Evolutionary conservation across 352 stramenopile species (phyloP).

Genomic region (Globisporangium lucens): DNA sequence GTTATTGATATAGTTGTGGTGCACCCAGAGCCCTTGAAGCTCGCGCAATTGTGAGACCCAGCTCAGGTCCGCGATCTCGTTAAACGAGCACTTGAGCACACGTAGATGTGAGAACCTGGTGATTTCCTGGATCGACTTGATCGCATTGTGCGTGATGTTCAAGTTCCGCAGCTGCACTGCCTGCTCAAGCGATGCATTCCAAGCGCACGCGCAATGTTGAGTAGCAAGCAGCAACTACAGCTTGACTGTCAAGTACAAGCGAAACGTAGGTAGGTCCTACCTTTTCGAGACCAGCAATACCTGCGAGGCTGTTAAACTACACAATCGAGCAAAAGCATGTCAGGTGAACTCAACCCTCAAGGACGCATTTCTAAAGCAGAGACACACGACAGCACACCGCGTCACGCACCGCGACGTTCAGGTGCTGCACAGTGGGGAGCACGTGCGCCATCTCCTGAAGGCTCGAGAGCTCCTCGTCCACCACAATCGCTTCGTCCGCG

Average conservation of each 20-base stretch:
- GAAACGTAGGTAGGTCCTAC: slow-evolving; percentile 19
- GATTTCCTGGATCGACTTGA: slow-evolving; percentile 45
- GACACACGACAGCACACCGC: slow-evolving; percentile 6
- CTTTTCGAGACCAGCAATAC: slow-evolving; percentile 38
- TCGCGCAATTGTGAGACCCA: slow-evolving; percentile 27
- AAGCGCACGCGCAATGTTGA: background rate
- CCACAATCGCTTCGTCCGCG: slow-evolving; percentile 40
- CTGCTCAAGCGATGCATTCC: slow-evolving; percentile 3
- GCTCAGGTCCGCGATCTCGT: slow-evolving; percentile 49
- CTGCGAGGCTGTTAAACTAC: slow-evolving; percentile 62
- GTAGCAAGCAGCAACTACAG: background rate
- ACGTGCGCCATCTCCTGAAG: slow-evolving; percentile 21
- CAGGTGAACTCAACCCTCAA: background rate
- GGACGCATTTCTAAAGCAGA: background rate
- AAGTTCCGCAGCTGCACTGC: slow-evolving; percentile 47
- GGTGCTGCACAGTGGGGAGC: slow-evolving; percentile 32
- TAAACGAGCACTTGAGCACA: slow-evolving; percentile 55
- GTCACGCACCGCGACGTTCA: slow-evolving; percentile 53
- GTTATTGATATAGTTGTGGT: slow-evolving; percentile 51
- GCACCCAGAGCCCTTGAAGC: slow-evolving; percentile 60
- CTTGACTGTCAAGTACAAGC: background rate
- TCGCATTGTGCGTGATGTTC: slow-evolving; percentile 59
- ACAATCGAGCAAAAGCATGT: background rate
- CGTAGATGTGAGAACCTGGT: slow-evolving; percentile 35
- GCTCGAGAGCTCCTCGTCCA: slow-evolving; percentile 47